A percentile compares a stretch with the other conserved stretches of the same genome.
Evolutionary conservation across 768 basidiomycete species (phyloP).

Genomic region (Hericium alpestre): DNA sequence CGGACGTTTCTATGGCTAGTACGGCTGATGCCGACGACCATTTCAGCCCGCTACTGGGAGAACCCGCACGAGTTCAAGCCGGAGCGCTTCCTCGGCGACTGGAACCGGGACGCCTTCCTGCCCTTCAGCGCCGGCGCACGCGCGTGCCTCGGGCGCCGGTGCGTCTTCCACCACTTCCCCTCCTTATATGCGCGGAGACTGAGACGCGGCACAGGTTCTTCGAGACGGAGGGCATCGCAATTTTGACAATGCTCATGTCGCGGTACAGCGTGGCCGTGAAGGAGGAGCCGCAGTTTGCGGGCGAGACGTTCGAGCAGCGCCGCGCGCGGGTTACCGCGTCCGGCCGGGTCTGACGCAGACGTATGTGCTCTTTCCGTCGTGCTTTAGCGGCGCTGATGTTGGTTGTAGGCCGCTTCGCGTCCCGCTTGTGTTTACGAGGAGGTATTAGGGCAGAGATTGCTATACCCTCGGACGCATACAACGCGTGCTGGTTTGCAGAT

Average conservation of each 20-base stretch:
- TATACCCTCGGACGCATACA: no score
- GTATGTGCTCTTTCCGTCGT: background rate
- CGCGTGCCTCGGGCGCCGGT: constrained; percentile 15
- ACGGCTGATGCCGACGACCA: background rate
- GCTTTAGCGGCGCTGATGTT: no score
- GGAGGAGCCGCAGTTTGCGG: constrained; percentile 35
- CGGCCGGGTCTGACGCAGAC: background rate
- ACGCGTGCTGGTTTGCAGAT: no score
- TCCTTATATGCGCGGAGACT: background rate
- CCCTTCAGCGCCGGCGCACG: constrained; percentile 19
- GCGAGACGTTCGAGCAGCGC: constrained; percentile 34
- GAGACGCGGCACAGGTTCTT: constrained; percentile 27
- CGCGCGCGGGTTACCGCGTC: constrained; percentile 16
- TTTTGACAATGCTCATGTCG: constrained; percentile 34
- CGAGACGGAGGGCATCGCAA: constrained; percentile 38
- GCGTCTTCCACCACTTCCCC: background rate
- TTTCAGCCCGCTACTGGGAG: constrained; percentile 43
- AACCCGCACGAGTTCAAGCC: constrained; percentile 38
- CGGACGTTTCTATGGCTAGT: background rate
- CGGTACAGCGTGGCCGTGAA: constrained; percentile 37
- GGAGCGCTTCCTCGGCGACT: constrained; percentile 23
- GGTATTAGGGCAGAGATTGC: background rate
- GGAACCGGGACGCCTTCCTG: constrained; percentile 23
- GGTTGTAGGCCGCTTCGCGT: constrained; percentile 7
- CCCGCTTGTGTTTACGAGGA: constrained; percentile 13